Conservation (phyloP, 106 monocot genomes). For the Alisma plantagoaquatica region DNA sequence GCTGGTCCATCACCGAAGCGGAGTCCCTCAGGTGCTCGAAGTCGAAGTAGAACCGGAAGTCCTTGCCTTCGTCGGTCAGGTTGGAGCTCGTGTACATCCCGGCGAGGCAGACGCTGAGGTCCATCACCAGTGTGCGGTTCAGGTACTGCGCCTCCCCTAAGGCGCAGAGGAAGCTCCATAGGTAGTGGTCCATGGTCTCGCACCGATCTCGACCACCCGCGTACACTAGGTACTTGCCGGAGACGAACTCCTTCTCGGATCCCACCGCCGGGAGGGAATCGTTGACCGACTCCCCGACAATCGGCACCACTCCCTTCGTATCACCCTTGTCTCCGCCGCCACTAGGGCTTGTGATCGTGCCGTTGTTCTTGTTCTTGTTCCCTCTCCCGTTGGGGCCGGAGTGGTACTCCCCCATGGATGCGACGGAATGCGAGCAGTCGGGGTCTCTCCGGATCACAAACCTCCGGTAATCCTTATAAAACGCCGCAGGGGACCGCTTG, state of each 20-base stretch:
- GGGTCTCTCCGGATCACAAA: slow-evolving; percentile 35
- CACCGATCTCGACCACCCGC: slow-evolving; percentile 73
- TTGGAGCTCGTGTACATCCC: slow-evolving; percentile 35
- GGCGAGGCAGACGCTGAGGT: slow-evolving; percentile 60
- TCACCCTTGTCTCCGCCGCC: slow-evolving; percentile 10
- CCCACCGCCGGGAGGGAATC: slow-evolving; percentile 66
- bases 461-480: slow-evolving; percentile 84
- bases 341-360: background rate
- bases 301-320: slow-evolving; percentile 11
- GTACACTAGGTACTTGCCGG: slow-evolving; percentile 57
- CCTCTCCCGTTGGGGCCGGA: slow-evolving; percentile 62
- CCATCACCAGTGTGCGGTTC: slow-evolving; percentile 91
- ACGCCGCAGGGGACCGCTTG: slow-evolving; percentile 32
- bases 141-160: slow-evolving; percentile 77
- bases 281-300: slow-evolving; percentile 68
- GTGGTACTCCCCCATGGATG: slow-evolving; percentile 55
- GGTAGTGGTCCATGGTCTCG: slow-evolving; percentile 88
- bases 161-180: slow-evolving; percentile 90
- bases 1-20: slow-evolving; percentile 69
- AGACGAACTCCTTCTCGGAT: slow-evolving; percentile 56
- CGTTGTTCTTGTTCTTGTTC: slow-evolving; percentile 29
- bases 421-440: slow-evolving; percentile 38
- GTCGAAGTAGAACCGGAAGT: slow-evolving; percentile 93
- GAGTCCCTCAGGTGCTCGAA: slow-evolving; percentile 86
- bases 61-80: slow-evolving; percentile 73